Evolutionary conservation across 345 rosid species (phyloP).

Genomic region (Laguncularia racemosa): DNA sequence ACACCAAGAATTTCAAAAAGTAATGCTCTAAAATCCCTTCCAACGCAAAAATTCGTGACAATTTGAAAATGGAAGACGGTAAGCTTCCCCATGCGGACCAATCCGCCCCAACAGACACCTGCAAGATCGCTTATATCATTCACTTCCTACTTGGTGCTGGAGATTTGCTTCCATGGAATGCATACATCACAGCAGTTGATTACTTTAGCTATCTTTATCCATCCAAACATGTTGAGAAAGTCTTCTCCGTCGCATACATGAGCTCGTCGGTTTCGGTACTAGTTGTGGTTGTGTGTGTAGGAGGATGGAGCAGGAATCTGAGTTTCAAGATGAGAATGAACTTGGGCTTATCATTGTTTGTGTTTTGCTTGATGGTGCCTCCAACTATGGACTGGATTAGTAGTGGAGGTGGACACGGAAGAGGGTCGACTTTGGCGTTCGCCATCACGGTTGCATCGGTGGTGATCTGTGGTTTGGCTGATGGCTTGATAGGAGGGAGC

Average conservation of each 20-base stretch:
- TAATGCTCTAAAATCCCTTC: no score
- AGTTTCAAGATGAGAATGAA: constrained; percentile 62
- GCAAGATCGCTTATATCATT: constrained; percentile 61
- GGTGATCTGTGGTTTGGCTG: constrained; percentile 77
- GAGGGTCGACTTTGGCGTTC: constrained; percentile 32
- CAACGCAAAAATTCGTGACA: not conserved
- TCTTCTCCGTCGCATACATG: constrained; percentile 91
- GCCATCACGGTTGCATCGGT: constrained; percentile 48
- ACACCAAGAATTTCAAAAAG: no score
- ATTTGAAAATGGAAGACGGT: constrained; percentile 33
- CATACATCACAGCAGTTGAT: constrained; percentile 84
- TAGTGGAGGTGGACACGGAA: constrained; percentile 15
- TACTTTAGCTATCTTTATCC: constrained; percentile 74
- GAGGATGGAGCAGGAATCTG: constrained; percentile 50
- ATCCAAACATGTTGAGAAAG: constrained; percentile 59
- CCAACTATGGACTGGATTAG: constrained; percentile 60
- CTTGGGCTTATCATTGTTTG: constrained; percentile 69
- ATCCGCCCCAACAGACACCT: constrained; percentile 50
- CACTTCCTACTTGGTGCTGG: constrained; percentile 93
- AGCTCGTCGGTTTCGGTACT: constrained; percentile 64
- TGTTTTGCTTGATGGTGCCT: constrained; percentile 60
- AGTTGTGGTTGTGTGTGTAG: constrained; percentile 41
- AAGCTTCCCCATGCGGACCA: constrained; percentile 26
- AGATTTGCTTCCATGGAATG: constrained; percentile 93
- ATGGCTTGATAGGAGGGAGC: constrained; percentile 84